Base-by-base conservation (phyloP, 1,284 basidiomycete species). In the Naganishia albida region DNA sequence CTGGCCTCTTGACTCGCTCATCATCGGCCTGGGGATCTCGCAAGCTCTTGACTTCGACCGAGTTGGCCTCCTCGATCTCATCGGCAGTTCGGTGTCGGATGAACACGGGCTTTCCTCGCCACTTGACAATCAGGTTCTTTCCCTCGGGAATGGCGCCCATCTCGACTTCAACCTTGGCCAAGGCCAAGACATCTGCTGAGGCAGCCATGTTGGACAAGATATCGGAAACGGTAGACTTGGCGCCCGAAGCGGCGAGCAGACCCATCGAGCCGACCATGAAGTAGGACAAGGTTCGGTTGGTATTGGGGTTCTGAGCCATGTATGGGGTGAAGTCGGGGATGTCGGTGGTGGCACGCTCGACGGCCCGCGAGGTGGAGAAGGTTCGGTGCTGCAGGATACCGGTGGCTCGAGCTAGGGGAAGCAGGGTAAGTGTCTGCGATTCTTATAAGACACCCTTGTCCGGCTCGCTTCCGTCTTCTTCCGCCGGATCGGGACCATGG, bases 81-180 rank as follows among this genome's bases (percentile, higher is more conserved):
- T 84, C 85, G 66, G 85, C 78, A 28, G 96, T 99, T 75, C 96
- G 88, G 84, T 99, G 95, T 73, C 96, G 88, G 79, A 99, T 92
- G 83, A 99, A 99, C 67, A 99, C 95, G 72, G 96, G 96, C 86
- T 99, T 99, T 79, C 65, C 65, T 43, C 62, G 23, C 34, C 62
- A 64, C 63, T 50, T 62, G 55, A 57, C 55, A 34, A 66, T 66
- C 59, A 67, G 66, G 49, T 78, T 78, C 87, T 95, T 94, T 81
- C 96, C 96, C 85, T 97, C 92, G 42, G 96, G 95, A 75, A 99
- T 99, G 69, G 82, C 83, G 67, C 82, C 82, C 74, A 99, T 87
- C 66, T 95, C 93, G 69, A 99, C 87, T 82, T 99, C 96, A 69
- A 98, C 91, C 84, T 98, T 98, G 72, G 96, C 96, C 71, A 99